Evolutionary conservation across 2,329 filamentous ascomycete genomes (phyloP).

Genomic region (Blumeria hordei): DNA sequence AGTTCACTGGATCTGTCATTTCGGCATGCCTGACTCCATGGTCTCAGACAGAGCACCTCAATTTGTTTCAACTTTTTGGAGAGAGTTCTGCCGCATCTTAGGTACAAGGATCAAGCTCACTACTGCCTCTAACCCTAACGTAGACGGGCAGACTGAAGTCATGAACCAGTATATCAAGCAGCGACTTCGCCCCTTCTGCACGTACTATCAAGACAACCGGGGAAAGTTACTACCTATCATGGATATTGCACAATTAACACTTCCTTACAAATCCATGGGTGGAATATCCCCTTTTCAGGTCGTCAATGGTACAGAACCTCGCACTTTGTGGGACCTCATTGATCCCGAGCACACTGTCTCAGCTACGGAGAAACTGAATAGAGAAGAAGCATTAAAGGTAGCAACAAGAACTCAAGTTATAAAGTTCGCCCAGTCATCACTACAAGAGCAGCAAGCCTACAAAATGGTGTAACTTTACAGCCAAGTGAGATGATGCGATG

Average conservation of each 20-base stretch:
- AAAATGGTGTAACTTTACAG: no score
- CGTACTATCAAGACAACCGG: neutral
- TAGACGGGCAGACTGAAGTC: neutral
- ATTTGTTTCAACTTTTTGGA: neutral
- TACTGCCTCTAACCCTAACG: neutral
- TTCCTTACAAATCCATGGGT: neutral
- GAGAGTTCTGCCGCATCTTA: neutral
- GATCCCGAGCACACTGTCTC: no score
- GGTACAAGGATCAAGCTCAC: neutral
- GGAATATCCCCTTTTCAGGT: neutral
- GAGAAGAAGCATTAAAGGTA: no score
- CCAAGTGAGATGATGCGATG: no score
- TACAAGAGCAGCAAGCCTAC: no score
- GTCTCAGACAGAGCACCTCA: neutral
- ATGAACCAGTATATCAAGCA: neutral
- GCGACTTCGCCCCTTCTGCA: neutral
- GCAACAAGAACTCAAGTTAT: no score
- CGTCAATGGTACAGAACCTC: no score
- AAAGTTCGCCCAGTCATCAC: no score
- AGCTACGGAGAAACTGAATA: no score
- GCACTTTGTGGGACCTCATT: no score
- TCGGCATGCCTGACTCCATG: neutral
- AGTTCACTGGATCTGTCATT: neutral
- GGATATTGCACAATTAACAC: neutral
- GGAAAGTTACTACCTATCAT: neutral